A percentile compares a stretch with the other conserved stretches of the same genome.
These are phyloP conservation scores for Shiraia bambusicola DNA, from an alignment of 2,329 filamentous ascomycete species.

Conservation along the genomic window DNA sequence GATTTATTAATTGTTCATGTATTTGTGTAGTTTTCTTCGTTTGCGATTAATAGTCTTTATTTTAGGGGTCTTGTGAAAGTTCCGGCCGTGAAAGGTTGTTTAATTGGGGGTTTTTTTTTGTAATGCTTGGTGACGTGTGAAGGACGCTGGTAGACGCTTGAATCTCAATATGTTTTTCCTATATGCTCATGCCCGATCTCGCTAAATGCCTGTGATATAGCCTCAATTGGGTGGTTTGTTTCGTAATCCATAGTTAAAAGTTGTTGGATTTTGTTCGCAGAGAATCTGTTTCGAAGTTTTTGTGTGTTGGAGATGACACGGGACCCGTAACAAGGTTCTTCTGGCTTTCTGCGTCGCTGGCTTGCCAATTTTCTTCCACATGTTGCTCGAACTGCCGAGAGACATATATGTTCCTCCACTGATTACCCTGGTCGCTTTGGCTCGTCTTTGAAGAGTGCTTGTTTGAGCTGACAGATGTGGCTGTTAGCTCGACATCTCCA, in stretches of 20 bases:
- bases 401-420: conserved; percentile 16
- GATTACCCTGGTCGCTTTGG: conserved; percentile 6
- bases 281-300: neutral
- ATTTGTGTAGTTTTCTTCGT: too few relatives aligned
- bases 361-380: conserved; percentile 5
- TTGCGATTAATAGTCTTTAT: neutral
- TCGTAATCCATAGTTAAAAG: too few relatives aligned
- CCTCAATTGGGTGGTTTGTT: too few relatives aligned
- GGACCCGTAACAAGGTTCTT: conserved; percentile 9
- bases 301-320: neutral
- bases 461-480: conserved; percentile 4
- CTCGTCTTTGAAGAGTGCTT: conserved; percentile 10
- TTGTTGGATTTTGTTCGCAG: neutral
- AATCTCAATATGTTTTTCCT: too few relatives aligned
- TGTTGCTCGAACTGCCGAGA: conserved; percentile 15
- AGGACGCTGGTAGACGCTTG: too few relatives aligned
- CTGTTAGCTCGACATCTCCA: conserved; percentile 16
- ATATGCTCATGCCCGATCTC: too few relatives aligned
- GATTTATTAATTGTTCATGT: too few relatives aligned
- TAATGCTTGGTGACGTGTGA: too few relatives aligned
- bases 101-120: too few relatives aligned
- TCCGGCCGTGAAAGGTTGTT: too few relatives aligned
- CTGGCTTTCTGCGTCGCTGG: conserved; percentile 14
- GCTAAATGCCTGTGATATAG: too few relatives aligned
- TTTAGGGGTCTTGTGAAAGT: too few relatives aligned